Base-by-base conservation (phyloP, 495 filamentous ascomycete genomes). In the Aspergillus saccharolyticus region DNA sequence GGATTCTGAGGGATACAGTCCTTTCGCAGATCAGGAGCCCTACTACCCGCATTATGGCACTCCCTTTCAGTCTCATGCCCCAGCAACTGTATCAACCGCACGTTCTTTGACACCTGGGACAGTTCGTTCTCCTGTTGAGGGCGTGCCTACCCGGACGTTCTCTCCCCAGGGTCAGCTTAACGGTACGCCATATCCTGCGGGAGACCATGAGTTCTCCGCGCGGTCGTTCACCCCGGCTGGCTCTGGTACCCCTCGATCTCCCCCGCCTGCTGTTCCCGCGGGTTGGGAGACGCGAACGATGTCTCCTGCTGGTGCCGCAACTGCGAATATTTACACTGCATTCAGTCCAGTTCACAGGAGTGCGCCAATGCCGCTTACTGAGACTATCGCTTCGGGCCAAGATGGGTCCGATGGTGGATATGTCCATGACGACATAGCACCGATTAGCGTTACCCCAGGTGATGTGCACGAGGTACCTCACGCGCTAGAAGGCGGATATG, bases 21-120 rank as follows among this genome's bases (percentile, higher is more conserved):
- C 58, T 9, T 63, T 61, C 28, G 50, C 53, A 15, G 30, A 58
- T 7, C 58, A 67, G 21, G 39, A 52, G 0, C 46, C 62, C n/a
- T 25, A 48, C 16, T 25, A 52, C 33, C 42, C 50, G 10, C 21
- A 43, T 18, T 49, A 52, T 6, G 48, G 33, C 8, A 49, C 33
- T 18, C 55, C 63, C 12, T 66, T 63, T 45, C 57, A 54, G 22
- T 28, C 61, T 4, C 62, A 59, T 33, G 56, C 19, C 20, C 54
- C 63, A 6, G 54, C 61, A 2, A 44, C 20, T 42, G 61, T 59
- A 28, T 62, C 63, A 4, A 50, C 59, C 30, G 33, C 55, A 18
- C 65, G 67, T 30, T 60, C 62, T 4, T 52, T 64, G 33, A 64
- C 62, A 0, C 54, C 60, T 18, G 52, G 57, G 16, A 39, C 42